phyloP scores from a whole-genome alignment of 2,329 filamentous ascomycete genomes.

The Aureobasidium sp. region DNA sequence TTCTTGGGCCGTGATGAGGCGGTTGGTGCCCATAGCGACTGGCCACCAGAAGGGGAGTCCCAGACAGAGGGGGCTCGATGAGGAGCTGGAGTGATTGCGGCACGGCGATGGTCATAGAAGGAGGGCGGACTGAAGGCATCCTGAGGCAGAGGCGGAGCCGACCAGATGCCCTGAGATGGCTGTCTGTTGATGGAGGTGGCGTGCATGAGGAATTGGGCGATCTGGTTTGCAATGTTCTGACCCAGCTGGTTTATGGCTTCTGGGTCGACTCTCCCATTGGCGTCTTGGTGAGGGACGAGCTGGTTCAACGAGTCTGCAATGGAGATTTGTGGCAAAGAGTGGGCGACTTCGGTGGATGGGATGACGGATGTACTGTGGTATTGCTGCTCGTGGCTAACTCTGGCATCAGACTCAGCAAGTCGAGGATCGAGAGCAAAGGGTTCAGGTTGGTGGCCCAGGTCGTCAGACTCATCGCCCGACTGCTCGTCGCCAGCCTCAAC shows the following conservation, averaged over 20 bases:
- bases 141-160: slow-evolving; percentile 10
- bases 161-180: slow-evolving; percentile 1
- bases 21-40: slow-evolving; percentile 20
- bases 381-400: neutral
- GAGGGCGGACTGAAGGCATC: slow-evolving; percentile 6
- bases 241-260: slow-evolving; percentile 29
- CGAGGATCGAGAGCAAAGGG: slow-evolving; percentile 1
- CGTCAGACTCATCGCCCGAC: slow-evolving; percentile 17
- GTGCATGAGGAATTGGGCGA: slow-evolving; percentile 26
- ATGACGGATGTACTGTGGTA: slow-evolving; percentile 7
- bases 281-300: slow-evolving; percentile 14
- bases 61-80: slow-evolving; percentile 12
- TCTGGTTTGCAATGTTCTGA: slow-evolving; percentile 29
- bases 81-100: neutral
- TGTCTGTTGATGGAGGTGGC: slow-evolving; percentile 8
- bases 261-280: slow-evolving; percentile 17
- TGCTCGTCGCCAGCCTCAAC: slow-evolving; percentile 8
- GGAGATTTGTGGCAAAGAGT: slow-evolving; percentile 10
- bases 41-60: slow-evolving; percentile 17
- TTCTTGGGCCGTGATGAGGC: neutral
- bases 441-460: slow-evolving; percentile 16
- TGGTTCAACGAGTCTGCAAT: slow-evolving; percentile 13
- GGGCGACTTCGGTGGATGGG: slow-evolving; percentile 8
- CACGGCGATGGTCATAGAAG: neutral
- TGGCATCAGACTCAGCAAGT: slow-evolving; percentile 2